Evolutionary conservation across 495 filamentous ascomycete species (phyloP), one percentile per base, ranked within the genome.

Genomic region (Xylaria castorea): DNA sequence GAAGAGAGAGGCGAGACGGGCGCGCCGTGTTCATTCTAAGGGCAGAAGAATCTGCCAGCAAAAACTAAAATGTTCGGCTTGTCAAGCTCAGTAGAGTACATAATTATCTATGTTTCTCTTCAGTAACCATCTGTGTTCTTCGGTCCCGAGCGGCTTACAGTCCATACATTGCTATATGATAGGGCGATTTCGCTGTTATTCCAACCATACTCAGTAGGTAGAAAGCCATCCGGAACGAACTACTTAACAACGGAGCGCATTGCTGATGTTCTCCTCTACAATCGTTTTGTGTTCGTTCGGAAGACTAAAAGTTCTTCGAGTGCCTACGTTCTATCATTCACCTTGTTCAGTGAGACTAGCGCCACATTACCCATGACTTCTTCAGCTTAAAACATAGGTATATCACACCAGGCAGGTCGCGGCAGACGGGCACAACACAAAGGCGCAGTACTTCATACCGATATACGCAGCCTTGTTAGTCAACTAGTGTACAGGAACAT

Each of bases 101-200:
- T 22, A 12, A 36, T 38, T 38, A 7, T 38, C 36, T 38, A 38
- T 38, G 36, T 42, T 42, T 14, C 38, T 42, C 9, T 12, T 42
- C 14, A 12, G 9, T 48, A 12, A 42, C 22, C 63, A 9, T 16
- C 14, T 34, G 20, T n/a, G 55, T 32, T 34, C 44, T 30, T 66
- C 63, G 63, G 63, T 44, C 42, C 63, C 63, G 63, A 66, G 25
- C 4, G 44, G 44, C 22, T 48, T 36, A 46, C 44, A 48, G 44
- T 44, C 27, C n/a, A 66, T 66, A 66, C 42, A 34, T 44, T 50
- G 44, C 63, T 36, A 18, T 60, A 36, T n/a, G 4, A 34, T 34
- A 55, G 30, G 51, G n/a, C 25, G 25, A 30, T 55, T 30, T 30
- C 22, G 22, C 22, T 25, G 25, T 25, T 6, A 36, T 34, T 20